Conservation (phyloP, 768 basidiomycete genomes). For the Fistulinella prunicolor region DNA sequence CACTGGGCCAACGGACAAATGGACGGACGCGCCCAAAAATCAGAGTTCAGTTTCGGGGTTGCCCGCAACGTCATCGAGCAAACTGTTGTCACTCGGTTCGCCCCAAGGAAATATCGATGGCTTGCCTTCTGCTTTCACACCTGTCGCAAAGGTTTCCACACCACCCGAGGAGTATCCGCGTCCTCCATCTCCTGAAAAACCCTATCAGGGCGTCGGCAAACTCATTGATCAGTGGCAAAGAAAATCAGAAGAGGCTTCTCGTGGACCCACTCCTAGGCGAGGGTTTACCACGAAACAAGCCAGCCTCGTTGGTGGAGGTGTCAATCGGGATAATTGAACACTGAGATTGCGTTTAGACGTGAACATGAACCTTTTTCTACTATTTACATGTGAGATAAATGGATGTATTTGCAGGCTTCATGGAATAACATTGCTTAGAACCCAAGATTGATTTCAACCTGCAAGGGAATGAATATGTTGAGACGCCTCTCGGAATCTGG, state of each 20-base stretch:
- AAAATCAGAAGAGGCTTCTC: conserved; percentile 58
- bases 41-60: conserved; percentile 23
- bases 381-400: conserved; percentile 10
- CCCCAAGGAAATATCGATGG: conserved; percentile 25
- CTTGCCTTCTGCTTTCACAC: conserved; percentile 14
- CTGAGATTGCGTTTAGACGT: conserved; percentile 11
- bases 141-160: conserved; percentile 6
- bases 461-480: neutral
- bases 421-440: neutral
- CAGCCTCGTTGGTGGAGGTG: conserved; percentile 26
- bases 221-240: conserved; percentile 88
- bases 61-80: conserved; percentile 22
- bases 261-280: conserved; percentile 36
- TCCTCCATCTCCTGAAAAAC: conserved; percentile 69
- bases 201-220: conserved; percentile 80
- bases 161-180: conserved; percentile 32
- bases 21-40: conserved; percentile 7
- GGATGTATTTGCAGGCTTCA: neutral
- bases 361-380: conserved; percentile 1
- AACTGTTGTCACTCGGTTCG: conserved; percentile 13
- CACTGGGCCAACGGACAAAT: conserved; percentile 20
- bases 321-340: conserved; percentile 20
- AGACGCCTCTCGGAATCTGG: neutral
- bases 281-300: conserved; percentile 41
- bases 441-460: conserved; percentile 13